Base-by-base conservation (phyloP, 805 yeast species). In the Wickerhamomyces alni region DNA sequence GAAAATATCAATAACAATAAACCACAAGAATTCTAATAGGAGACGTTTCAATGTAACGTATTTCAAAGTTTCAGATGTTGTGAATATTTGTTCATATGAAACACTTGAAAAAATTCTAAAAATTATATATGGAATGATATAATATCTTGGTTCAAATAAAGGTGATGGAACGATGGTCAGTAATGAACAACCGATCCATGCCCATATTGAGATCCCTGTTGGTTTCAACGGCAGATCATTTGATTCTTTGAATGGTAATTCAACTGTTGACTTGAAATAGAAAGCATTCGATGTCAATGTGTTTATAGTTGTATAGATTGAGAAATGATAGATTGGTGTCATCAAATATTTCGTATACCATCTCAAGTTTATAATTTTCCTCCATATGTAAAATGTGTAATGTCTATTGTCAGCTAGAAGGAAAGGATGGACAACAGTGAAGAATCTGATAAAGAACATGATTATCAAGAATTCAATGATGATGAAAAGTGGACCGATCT, bases 381-480 rank as follows among this genome's bases (percentile, higher is more conserved):
- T 75, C 75, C 85, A 86, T 28, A 93, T 62, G 61, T 93, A 93
- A 58, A 93, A 93, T 1, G 95, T 80, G 58, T 80, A 87, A 61
- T 93, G 99, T 51, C 99, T 75, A 63, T 93, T 93, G 59, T 93
- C 99, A 0, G 98, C 94, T 33, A 91, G 68, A 30, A 93, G 60
- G 59, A 91, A 93, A 8, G 97, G 97, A 59, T 93, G 99, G 2
- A 79, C 80, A 3, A 82, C 66, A 0, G 96, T 85, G 58, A 72
- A 82, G 42, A 67, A 67, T 28, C 77, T 66, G 17, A 86, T 70
- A 2, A 75, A 53, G 16, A 69, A 47, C 46, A 63, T 62, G 18
- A 84, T 72, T 1, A 57, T 46, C 3, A 58, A 31, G 22, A 62
- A 45, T 39, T 62, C 69, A 15, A 65, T 31, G 3, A 54, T 10